Base-by-base conservation (phyloP, 1,139 yeast species). In the Geotrichum klebahnii region DNA sequence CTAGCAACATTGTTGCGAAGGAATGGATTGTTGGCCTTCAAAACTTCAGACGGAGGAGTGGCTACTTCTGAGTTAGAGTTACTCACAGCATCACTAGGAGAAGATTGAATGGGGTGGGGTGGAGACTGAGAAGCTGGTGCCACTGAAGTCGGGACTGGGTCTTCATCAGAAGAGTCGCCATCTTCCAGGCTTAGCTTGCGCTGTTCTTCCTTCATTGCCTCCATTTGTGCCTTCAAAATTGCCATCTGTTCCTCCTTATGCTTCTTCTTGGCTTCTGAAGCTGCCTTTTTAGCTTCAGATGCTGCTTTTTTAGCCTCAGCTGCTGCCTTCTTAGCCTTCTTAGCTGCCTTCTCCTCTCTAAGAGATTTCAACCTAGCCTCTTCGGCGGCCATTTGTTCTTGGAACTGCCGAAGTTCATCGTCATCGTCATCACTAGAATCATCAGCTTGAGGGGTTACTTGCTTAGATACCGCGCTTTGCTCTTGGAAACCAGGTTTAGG, bases 201-300 rank as follows among this genome's bases (percentile, higher is more conserved):
- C 60, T 72, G 69, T 55, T 71, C 57, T 62, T 74, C 59, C 59
- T 65, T 56, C 60, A 74, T 65, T 63, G 79, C 81, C 55, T 79
- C 82, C 82, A 81, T 79, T 67, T 86, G 84, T 55, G 75, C 78
- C 60, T 73, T 76, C 53, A 82, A 68, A 52, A 75, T 76, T 1
- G 84, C 86, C 55, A 81, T 67, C 46, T 82, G 72, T 35, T 76
- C 82, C 55, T 80, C 86, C 59, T 78, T 75, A 53, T 69, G 68
- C 54, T 74, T 77, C 55, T 77, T 71, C 56, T 77, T 79, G 37
- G 62, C 62, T 51, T 77, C 79, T 43, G 72, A 70, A 3, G 71
- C 71, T 59, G 61, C 64, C 53, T 62, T 65, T 53, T 72, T 64
- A n/a, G 53, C 49, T 29, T 49, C 46, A n/a, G n/a, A n/a, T n/a